Percentiles rank a stretch among this genome's conserved stretches.
These are phyloP conservation scores for Geotrichum fermentans DNA, from an alignment of 1,139 yeast genomes.

Conservation along the genomic window DNA sequence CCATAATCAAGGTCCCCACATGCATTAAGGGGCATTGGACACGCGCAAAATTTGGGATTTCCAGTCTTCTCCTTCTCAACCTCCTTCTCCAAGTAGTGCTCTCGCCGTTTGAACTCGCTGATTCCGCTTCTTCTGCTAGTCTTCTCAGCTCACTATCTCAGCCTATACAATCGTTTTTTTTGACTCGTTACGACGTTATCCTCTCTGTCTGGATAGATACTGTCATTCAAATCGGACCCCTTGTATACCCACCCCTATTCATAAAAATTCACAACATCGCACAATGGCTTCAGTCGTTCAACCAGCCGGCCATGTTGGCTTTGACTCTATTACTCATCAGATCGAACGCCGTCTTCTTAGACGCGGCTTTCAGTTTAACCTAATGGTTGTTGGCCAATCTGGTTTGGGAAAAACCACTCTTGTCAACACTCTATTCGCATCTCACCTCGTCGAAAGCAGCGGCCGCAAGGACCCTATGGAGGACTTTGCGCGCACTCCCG, in stretches of 20 bases:
- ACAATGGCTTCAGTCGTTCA: slow-evolving; percentile 19
- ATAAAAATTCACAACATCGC: too few species aligned
- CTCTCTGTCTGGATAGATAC: too few species aligned
- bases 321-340: slow-evolving; percentile 92
- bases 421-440: slow-evolving; percentile 81
- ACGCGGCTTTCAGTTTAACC: slow-evolving; percentile 89
- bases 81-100: slow-evolving; percentile 3
- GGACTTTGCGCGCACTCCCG: slow-evolving; percentile 83
- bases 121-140: background rate
- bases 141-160: too few species aligned
- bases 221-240: too few species aligned
- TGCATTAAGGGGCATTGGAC: background rate
- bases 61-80: background rate
- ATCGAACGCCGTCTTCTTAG: slow-evolving; percentile 88
- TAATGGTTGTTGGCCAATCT: slow-evolving; percentile 89
- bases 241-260: too few species aligned
- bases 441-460: slow-evolving; percentile 66
- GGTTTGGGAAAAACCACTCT: slow-evolving; percentile 94
- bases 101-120: too few species aligned
- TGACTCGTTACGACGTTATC: too few species aligned
- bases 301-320: slow-evolving; percentile 63
- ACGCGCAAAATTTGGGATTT: background rate
- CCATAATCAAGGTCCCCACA: background rate
- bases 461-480: slow-evolving; percentile 66
- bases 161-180: too few species aligned